Base-by-base conservation (phyloP, 1,284 basidiomycete species). In the Cutaneotrichosporon cavernicola region DNA sequence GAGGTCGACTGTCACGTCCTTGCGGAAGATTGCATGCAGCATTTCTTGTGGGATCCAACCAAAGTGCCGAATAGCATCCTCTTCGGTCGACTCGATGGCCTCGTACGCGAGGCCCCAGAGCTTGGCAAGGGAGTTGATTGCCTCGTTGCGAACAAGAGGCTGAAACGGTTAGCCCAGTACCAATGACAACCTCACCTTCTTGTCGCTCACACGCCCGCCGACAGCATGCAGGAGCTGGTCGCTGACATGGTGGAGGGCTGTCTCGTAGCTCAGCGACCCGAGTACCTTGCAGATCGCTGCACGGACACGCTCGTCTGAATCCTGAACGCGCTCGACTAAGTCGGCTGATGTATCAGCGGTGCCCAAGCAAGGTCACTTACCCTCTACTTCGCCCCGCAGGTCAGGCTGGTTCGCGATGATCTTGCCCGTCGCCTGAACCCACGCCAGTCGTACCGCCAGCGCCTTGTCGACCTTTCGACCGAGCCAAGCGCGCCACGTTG, bases 241-340 rank as follows among this genome's bases (percentile, higher is more conserved):
- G 14, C 87, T 86, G 32, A 97, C 87, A 72, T 92, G 88, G 73
- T 97, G 93, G 47, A 94, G 76, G 0, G 88, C 89, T 0, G 89
- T 90, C 79, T 98, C 95, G 74, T 94, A 97, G 76, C 97, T 94
- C 32, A 98, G 81, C 63, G 89, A 85, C 1, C 88, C 87, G 69
- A 95, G 90, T 8, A 91, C 81, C 73, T 87, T 89, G 82, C 92
- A 95, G 0, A 89, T 88, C 0, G 92, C 89, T 2, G 89, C 87
- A 38, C 97, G 87, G 31, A 99, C 89, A 72, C 89, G 91, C 70
- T 99, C 97, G 69, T 99, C 97, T 0, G 91, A 88, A 76, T 99
- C 97, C 1, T 86, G 74, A 7, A 94, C 80, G 71, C 94, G 92
- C 14, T 81, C 76, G n/a, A 81, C 75, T 32, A 95, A 80, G 16